phyloP scores from a whole-genome alignment of 306 rosid genomes.

The Biancaea sappan region DNA sequence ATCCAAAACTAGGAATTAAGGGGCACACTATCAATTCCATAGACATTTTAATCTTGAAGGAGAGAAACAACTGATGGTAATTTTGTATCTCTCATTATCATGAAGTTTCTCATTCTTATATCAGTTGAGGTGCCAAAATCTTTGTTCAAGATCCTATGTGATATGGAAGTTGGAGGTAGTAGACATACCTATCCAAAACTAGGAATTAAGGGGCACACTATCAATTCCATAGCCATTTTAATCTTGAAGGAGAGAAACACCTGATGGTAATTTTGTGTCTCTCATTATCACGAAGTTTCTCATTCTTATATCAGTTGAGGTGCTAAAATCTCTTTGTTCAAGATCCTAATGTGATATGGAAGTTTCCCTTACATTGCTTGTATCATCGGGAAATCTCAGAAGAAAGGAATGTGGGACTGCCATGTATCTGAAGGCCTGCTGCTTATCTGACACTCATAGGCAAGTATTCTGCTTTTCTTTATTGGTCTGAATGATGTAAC shows the following conservation, averaged over 20 bases:
- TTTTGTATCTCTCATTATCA: slow-evolving; percentile 31
- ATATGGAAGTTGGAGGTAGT: slow-evolving; percentile 24
- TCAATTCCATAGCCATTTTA: slow-evolving; percentile 25
- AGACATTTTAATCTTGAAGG: slow-evolving; percentile 26
- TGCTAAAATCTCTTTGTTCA: slow-evolving; percentile 39
- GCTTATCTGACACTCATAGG: slow-evolving; percentile 59
- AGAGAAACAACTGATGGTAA: slow-evolving; percentile 20
- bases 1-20: slow-evolving; percentile 26
- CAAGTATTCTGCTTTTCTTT: slow-evolving; percentile 65
- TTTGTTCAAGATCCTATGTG: slow-evolving; percentile 33
- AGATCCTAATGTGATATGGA: slow-evolving; percentile 28
- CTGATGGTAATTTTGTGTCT: slow-evolving; percentile 29
- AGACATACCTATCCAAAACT: slow-evolving; percentile 11
- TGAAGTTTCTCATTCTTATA: slow-evolving; percentile 31
- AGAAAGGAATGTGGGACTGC: slow-evolving; percentile 45
- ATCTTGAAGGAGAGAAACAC: slow-evolving; percentile 29
- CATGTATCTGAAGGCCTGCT: slow-evolving; percentile 43
- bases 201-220: slow-evolving; percentile 25
- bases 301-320: slow-evolving; percentile 36
- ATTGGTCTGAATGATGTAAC: slow-evolving; percentile 50
- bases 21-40: slow-evolving; percentile 23
- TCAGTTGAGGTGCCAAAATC: slow-evolving; percentile 39
- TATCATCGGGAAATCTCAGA: slow-evolving; percentile 44
- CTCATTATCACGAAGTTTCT: slow-evolving; percentile 23
- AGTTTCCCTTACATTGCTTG: slow-evolving; percentile 35